Evolutionary conservation across 441 rosid species (phyloP), one percentile per base, ranked within the genome.

Genomic region (Adansonia gregorii): DNA sequence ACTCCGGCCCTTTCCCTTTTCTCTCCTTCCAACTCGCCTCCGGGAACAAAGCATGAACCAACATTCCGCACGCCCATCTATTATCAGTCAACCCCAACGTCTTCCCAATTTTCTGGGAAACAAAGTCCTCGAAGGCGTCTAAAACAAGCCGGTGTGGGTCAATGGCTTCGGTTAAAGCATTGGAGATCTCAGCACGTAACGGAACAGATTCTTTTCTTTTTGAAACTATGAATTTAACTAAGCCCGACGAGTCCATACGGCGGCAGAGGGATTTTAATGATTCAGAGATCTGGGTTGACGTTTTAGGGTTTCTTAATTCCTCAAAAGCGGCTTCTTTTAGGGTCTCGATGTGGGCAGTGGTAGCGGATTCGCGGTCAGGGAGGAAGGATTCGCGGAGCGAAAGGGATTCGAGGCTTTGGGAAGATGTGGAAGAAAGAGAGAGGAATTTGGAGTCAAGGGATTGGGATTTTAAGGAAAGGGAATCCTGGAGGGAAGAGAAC

Each of bases 121-220:
- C 76, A 51, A 85, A 88, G 78, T 89, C 90, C 46, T 89, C 91
- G 77, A 89, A 83, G 4, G 91, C 89, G n/a, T 89, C 90, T 46
- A 88, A 77, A 48, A 86, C 82, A 78, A 89, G 70, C 78, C 78
- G 67, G 67, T 84, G 86, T 0, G 89, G 89, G 66, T 89, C 91
- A 48, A 88, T 87, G 4, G 89, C 85, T 75, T 83, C 93, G 71
- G 72, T 65, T 15, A 89, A 52, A 8, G 91, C 88, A 1, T 69
- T 58, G 10, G 83, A 64, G 54, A 88, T 82, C 85, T 85, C 90
- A 20, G 85, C 81, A n/a, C 89, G 73, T 70, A 89, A 66, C 2
- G 84, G 54, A 74, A 79, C 83, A 4, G 93, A 85, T 64, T 89
- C 93, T 82, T 88, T 89, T 74, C 93, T 73, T 58, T 79, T 89